These are phyloP conservation scores for Globisporangium nagaii DNA, from an alignment of 352 stramenopile species.

Conservation along the genomic window DNA sequence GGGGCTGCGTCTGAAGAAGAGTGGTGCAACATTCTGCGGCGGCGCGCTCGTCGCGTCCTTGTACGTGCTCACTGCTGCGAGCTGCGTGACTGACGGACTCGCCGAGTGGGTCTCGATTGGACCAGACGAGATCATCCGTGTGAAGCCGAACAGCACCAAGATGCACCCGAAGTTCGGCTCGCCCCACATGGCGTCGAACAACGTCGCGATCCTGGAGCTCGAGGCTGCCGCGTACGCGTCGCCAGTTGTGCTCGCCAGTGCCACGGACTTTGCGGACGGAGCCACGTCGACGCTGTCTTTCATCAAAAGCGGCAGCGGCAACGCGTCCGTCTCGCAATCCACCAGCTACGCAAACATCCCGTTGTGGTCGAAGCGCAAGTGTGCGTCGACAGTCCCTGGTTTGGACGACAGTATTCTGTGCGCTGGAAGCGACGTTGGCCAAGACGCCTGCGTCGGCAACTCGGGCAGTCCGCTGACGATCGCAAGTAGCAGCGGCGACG, in stretches of 20 bases:
- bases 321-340: background rate
- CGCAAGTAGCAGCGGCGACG: background rate
- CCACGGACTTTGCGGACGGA: slow-evolving; percentile 11
- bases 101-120: background rate
- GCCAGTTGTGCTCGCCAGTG: slow-evolving; percentile 15
- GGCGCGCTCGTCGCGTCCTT: slow-evolving; percentile 6
- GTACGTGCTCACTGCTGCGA: slow-evolving; percentile 8
- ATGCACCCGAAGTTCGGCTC: slow-evolving; percentile 19
- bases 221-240: slow-evolving; percentile 14
- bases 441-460: background rate
- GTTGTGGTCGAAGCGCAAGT: background rate
- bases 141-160: slow-evolving; percentile 17
- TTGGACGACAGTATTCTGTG: slow-evolving; percentile 2
- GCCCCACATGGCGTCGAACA: slow-evolving; percentile 19
- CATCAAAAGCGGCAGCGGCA: slow-evolving; percentile 13
- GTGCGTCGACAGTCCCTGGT: background rate
- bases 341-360: no score
- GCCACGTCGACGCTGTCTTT: slow-evolving; percentile 10
- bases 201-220: slow-evolving; percentile 32
- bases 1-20: background rate
- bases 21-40: slow-evolving; percentile 6
- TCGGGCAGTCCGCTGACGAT: slow-evolving; percentile 5
- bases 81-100: slow-evolving; percentile 1
- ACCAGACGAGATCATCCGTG: slow-evolving; percentile 14
- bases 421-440: background rate